Evolutionary conservation across 768 basidiomycete genomes (phyloP).

Genomic region (Tubosaeta sp.): DNA sequence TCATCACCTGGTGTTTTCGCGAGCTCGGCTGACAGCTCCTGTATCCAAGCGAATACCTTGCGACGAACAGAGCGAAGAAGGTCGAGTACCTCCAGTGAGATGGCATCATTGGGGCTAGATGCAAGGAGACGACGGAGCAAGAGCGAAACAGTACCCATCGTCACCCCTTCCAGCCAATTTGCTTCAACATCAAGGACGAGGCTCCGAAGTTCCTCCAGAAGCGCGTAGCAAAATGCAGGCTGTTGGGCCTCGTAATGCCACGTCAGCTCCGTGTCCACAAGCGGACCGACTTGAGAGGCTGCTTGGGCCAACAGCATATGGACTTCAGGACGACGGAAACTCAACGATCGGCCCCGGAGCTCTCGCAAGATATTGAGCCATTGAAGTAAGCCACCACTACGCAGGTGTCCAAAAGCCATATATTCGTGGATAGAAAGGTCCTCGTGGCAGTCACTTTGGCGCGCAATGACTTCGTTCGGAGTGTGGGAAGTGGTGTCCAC

Average conservation of each 20-base stretch:
- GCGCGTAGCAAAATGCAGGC: slow-evolving; percentile 28
- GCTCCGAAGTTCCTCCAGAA: slow-evolving; percentile 34
- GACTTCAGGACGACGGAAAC: slow-evolving; percentile 37
- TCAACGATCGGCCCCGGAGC: slow-evolving; percentile 34
- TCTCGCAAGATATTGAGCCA: slow-evolving; percentile 49
- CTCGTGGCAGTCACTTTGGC: slow-evolving; percentile 36
- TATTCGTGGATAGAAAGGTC: slow-evolving; percentile 43
- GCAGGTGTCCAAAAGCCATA: slow-evolving; percentile 39
- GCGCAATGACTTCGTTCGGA: slow-evolving; percentile 39
- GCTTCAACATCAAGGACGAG: slow-evolving; percentile 32
- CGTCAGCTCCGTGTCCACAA: slow-evolving; percentile 13
- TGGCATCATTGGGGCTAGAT: slow-evolving; percentile 4
- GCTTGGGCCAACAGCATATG: slow-evolving; percentile 41
- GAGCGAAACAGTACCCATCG: slow-evolving; percentile 30
- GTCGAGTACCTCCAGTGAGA: slow-evolving; percentile 16
- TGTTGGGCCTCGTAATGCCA: slow-evolving; percentile 39
- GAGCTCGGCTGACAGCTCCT: slow-evolving; percentile 25
- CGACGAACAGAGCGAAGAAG: slow-evolving; percentile 31
- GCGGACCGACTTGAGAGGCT: slow-evolving; percentile 38
- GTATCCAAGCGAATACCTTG: slow-evolving; percentile 34
- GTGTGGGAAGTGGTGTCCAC: slow-evolving; percentile 33
- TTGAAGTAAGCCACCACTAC: slow-evolving; percentile 42
- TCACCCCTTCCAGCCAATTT: slow-evolving; percentile 37
- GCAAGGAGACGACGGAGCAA: slow-evolving; percentile 35
- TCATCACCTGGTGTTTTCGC: slow-evolving; percentile 1